These are phyloP conservation scores for Neotropicomus parvogracilis DNA, from an alignment of 1,284 basidiomycete species.

Conservation along the genomic window DNA sequence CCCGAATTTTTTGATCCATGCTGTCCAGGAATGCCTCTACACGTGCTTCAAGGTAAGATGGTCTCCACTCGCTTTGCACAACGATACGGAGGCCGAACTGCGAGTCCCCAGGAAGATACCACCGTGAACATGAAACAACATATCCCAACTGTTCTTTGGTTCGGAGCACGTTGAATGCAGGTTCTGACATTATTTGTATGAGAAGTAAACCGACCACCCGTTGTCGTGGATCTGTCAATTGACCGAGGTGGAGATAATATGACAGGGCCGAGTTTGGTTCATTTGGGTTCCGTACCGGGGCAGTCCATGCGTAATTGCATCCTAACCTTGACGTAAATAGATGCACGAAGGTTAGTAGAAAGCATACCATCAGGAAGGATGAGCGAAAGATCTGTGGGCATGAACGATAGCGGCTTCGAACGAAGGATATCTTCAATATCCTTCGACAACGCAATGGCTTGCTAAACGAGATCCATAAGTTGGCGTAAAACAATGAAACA, in stretches of 20 bases:
- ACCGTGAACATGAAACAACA: constrained; percentile 64
- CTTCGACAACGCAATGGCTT: constrained; percentile 72
- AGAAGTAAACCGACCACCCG: constrained; percentile 62
- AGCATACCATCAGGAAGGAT: constrained; percentile 63
- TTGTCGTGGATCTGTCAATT: constrained; percentile 49
- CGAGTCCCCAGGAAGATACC: constrained; percentile 57
- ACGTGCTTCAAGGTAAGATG: constrained; percentile 83
- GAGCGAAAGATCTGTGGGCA: constrained; percentile 46
- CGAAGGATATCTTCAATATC: constrained; percentile 69
- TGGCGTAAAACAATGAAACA: not conserved
- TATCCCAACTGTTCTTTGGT: constrained; percentile 98
- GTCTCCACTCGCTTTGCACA: constrained; percentile 86
- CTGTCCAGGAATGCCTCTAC: constrained; percentile 83
- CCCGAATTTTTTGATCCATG: constrained; percentile 59
- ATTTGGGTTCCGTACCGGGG: constrained; percentile 77
- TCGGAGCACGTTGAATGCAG: constrained; percentile 91
- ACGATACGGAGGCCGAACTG: constrained; percentile 82
- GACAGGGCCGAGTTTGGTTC: constrained; percentile 85
- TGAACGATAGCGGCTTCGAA: constrained; percentile 51
- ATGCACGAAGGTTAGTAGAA: not conserved
- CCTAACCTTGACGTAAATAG: constrained; percentile 39
- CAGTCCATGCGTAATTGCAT: constrained; percentile 68
- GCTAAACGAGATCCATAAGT: constrained; percentile 42
- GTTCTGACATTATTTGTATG: constrained; percentile 81
- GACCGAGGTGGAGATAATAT: constrained; percentile 78